phyloP scores from a whole-genome alignment of 805 yeast genomes.

The Myxozyma lipomycoides region DNA sequence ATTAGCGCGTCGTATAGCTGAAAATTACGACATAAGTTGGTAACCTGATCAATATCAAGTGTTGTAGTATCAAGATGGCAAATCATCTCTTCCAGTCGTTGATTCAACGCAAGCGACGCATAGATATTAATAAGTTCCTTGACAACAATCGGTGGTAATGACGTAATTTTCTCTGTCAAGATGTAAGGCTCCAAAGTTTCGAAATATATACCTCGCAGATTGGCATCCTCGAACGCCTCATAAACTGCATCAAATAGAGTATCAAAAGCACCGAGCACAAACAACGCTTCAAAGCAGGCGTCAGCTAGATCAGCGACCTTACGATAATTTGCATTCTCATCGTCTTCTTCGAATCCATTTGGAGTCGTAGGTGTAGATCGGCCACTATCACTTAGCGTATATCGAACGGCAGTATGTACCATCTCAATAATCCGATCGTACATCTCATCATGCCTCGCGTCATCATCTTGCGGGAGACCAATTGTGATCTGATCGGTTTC shows the following conservation, averaged over 20 bases:
- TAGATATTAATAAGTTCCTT: constrained; percentile 57
- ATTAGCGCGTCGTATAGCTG: constrained; percentile 58
- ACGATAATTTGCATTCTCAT: constrained; percentile 35
- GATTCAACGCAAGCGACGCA: constrained; percentile 43
- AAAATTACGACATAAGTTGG: constrained; percentile 55
- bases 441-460: constrained; percentile 48
- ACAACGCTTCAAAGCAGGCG: constrained; percentile 43
- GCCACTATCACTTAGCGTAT: constrained; percentile 37
- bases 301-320: constrained; percentile 35
- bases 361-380: constrained; percentile 24
- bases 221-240: constrained; percentile 43
- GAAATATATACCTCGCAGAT: constrained; percentile 45
- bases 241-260: constrained; percentile 45
- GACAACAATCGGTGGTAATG: constrained; percentile 61
- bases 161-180: constrained; percentile 43
- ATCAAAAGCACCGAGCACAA: constrained; percentile 39
- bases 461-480: constrained; percentile 52
- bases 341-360: constrained; percentile 8
- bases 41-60: constrained; percentile 74
- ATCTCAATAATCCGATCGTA: constrained; percentile 54
- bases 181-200: constrained; percentile 52
- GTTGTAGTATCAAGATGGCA: constrained; percentile 63
- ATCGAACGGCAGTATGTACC: constrained; percentile 50
- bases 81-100: constrained; percentile 59
- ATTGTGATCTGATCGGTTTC: constrained; percentile 47